Base-by-base conservation (phyloP, 2,329 filamentous ascomycete genomes). In the Trichophaea hybrida region DNA sequence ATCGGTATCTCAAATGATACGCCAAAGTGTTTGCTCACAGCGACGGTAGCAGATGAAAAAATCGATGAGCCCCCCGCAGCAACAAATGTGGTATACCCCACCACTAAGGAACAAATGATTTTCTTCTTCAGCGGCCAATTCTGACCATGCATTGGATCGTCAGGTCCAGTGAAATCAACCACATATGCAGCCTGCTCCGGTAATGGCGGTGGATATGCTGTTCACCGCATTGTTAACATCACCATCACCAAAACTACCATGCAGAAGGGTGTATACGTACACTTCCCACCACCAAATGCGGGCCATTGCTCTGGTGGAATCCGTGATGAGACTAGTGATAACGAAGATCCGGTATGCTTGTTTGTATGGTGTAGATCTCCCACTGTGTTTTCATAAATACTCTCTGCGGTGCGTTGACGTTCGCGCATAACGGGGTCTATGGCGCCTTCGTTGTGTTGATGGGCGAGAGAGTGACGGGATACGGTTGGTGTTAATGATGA, bases 41-140 rank as follows among this genome's bases (percentile, higher is more conserved):
- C 53, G 15, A 31, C 13, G 34, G 82, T 87, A 5, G 84, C 83
- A 31, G 82, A 74, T 1, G 84, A 87, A 73, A 87, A 89, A 68
- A 89, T 82, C 71, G 80, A 84, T n/a, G 81, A 84, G 0, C 83
- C 81, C 68, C 90, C 90, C 4, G 85, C 79, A 0, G 84, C 75
- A 1, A 80, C 80, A 67, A 89, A 75, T 15, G 86, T 88, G 12
- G 84, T 87, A 68, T 82, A 89, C 13, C 82, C 85, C 46, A 90
- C 74, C 67, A 88, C 83, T 44, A 77, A 76, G 17, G 82, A 80
- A 0, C 83, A 86, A 4, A 79, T 67, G 43, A 88, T 81, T 81
- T 94, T 95, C 75, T 86, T 90, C 69, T 75, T 80, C 57, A 86
- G 69, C 0, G 85, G 78, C 89, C 89, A 95, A 71, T 95, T 95